Conservation (phyloP, 2,329 filamentous ascomycete species). For the Colletotrichum musae region DNA sequence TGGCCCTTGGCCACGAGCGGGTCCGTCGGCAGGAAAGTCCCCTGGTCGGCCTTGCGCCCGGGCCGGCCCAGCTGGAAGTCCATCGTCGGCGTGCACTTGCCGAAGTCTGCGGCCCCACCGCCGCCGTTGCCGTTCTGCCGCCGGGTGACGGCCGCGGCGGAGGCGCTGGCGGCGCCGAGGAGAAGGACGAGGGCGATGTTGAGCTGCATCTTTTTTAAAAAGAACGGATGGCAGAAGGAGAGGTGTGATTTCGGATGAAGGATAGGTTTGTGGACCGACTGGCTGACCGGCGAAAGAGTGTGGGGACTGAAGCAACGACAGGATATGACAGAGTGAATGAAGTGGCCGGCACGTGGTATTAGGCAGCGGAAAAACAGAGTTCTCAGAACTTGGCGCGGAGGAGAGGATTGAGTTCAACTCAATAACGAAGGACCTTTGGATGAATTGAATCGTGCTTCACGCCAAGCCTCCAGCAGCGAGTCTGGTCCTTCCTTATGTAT, state of each 20-base stretch:
- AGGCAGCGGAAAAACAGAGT: not conserved
- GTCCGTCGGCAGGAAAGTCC: slow-evolving; percentile 72
- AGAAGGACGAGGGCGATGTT: slow-evolving; percentile 19
- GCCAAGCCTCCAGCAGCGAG: not conserved
- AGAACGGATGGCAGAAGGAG: not conserved
- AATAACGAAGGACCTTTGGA: slow-evolving; percentile 20
- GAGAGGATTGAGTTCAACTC: slow-evolving; percentile 27
- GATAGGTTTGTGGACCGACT: too few species aligned
- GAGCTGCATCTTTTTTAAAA: slow-evolving; percentile 23
- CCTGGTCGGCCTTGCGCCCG: slow-evolving; percentile 66
- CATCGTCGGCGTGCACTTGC: slow-evolving; percentile 64
- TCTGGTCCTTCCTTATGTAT: slow-evolving; percentile 15
- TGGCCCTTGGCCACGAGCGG: slow-evolving; percentile 68
- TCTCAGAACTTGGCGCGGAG: slow-evolving; percentile 22
- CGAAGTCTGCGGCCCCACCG: slow-evolving; percentile 57
- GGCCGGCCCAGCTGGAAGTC: slow-evolving; percentile 69
- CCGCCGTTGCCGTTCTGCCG: slow-evolving; percentile 44
- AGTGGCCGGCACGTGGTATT: slow-evolving; percentile 2
- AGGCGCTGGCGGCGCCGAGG: slow-evolving; percentile 28
- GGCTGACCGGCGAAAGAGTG: not conserved
- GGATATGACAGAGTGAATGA: not conserved
- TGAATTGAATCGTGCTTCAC: slow-evolving; percentile 8
- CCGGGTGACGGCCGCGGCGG: slow-evolving; percentile 15
- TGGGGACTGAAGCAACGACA: not conserved
- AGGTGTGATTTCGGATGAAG: slow-evolving; percentile 1